phyloP scores from a whole-genome alignment of 2,329 filamentous ascomycete genomes.

The Calonectria pauciramosa region DNA sequence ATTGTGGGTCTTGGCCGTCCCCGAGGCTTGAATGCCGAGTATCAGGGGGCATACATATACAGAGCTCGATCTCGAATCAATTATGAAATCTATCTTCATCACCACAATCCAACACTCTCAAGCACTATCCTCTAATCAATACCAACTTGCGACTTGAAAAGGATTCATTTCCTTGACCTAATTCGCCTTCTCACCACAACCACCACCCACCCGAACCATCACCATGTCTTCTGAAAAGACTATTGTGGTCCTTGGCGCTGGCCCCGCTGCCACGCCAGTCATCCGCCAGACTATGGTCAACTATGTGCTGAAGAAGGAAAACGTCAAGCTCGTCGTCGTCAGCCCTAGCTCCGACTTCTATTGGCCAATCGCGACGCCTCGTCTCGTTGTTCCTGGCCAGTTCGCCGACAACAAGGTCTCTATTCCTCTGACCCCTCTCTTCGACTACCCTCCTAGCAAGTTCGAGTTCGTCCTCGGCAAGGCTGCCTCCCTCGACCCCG shows the following conservation, averaged over 20 bases:
- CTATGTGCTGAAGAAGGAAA: conserved; percentile 53
- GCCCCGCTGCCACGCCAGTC: conserved; percentile 60
- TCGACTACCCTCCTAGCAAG: conserved; percentile 58
- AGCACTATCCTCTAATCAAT: neutral
- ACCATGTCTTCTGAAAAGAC: conserved; percentile 47
- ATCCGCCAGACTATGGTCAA: conserved; percentile 66
- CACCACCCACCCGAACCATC: conserved; percentile 17
- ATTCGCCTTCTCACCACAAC: neutral
- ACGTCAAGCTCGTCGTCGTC: conserved; percentile 61
- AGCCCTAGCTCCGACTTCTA: conserved; percentile 63
- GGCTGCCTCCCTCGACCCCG: conserved; percentile 60
- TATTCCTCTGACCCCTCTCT: conserved; percentile 57
- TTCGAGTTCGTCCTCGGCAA: conserved; percentile 68
- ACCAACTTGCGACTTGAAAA: neutral
- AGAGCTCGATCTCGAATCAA: neutral
- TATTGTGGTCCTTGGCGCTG: conserved; percentile 66
- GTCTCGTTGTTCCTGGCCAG: conserved; percentile 62
- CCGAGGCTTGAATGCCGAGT: neutral
- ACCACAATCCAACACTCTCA: neutral
- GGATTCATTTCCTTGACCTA: neutral
- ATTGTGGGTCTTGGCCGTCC: neutral
- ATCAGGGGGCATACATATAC: conserved; percentile 9
- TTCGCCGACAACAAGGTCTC: conserved; percentile 57
- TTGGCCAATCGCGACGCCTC: conserved; percentile 63
- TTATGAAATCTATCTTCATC: neutral